Conservation (phyloP, 148 eudicot species). For the Arbutus unedo region DNA sequence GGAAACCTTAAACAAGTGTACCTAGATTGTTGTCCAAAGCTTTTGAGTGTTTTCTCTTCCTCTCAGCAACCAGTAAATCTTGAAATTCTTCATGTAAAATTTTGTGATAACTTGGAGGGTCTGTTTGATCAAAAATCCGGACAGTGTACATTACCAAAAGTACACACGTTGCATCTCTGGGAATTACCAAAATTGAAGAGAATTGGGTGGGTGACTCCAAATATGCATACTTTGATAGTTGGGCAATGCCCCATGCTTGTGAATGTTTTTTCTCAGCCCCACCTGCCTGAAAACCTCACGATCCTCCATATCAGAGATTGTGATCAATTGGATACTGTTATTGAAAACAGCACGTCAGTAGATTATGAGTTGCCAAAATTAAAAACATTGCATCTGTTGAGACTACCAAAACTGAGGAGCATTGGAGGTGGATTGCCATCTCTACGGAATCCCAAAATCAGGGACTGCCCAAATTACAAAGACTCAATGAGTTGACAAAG, state of each 20-base stretch:
- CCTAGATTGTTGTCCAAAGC: constrained; percentile 30
- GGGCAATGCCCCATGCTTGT: neutral
- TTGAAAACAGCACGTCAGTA: neutral
- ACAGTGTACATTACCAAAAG: constrained; percentile 11
- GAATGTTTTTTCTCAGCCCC: constrained; percentile 16
- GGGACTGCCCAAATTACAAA: constrained; percentile 18
- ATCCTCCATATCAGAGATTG: constrained; percentile 31
- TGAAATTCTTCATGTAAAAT: constrained; percentile 28
- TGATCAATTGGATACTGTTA: constrained; percentile 22
- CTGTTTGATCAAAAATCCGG: constrained; percentile 12
- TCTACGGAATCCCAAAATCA: constrained; percentile 6
- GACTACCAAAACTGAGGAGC: constrained; percentile 23
- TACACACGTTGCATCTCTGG: constrained; percentile 18
- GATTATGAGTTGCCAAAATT: constrained; percentile 17
- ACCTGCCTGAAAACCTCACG: constrained; percentile 21
- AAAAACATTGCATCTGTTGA: constrained; percentile 20
- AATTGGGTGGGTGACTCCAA: constrained; percentile 13
- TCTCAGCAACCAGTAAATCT: constrained; percentile 21
- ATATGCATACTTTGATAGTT: neutral
- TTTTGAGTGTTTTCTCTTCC: constrained; percentile 15
- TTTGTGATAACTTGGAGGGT: constrained; percentile 26
- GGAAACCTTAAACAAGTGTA: constrained; percentile 24
- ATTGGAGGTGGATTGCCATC: constrained; percentile 20
- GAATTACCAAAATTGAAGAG: constrained; percentile 26
- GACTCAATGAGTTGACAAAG: neutral